Conservation (phyloP, 345 rosid species). For the Gossypium rotundifolium region DNA sequence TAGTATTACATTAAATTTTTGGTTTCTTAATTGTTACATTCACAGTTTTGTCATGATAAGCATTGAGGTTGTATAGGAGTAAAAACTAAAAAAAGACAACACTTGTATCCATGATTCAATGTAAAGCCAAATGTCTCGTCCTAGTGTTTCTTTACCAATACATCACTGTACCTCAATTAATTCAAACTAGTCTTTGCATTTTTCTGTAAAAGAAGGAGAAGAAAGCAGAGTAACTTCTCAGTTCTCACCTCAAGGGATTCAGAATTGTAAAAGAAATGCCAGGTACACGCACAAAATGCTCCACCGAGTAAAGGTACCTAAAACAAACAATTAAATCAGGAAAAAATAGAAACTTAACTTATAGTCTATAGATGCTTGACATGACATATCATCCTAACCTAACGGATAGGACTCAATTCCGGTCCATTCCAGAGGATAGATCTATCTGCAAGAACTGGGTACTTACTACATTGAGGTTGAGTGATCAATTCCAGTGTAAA, state of each 20-base stretch:
- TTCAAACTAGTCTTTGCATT: background rate
- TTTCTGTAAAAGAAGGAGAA: background rate
- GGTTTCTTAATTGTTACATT: background rate
- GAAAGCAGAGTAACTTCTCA: constrained; percentile 20
- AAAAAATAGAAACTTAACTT: background rate
- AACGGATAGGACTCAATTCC: background rate
- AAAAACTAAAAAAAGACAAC: background rate
- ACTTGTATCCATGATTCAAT: background rate
- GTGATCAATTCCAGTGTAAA: background rate
- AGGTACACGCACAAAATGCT: constrained; percentile 93
- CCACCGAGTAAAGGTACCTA: constrained; percentile 95
- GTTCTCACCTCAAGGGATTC: constrained; percentile 89
- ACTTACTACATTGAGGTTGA: background rate
- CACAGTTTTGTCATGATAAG: background rate
- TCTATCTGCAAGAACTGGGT: background rate
- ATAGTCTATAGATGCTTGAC: background rate
- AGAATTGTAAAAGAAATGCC: constrained; percentile 95
- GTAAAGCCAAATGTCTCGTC: background rate
- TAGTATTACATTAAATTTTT: background rate
- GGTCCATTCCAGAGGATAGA: background rate
- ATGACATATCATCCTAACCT: background rate
- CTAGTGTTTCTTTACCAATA: background rate
- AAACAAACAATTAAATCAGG: constrained; percentile 14
- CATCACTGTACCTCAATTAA: background rate
- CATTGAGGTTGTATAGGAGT: background rate